Evolutionary conservation across 2,329 filamentous ascomycete genomes (phyloP).

Genomic region (Penicillium sp.): DNA sequence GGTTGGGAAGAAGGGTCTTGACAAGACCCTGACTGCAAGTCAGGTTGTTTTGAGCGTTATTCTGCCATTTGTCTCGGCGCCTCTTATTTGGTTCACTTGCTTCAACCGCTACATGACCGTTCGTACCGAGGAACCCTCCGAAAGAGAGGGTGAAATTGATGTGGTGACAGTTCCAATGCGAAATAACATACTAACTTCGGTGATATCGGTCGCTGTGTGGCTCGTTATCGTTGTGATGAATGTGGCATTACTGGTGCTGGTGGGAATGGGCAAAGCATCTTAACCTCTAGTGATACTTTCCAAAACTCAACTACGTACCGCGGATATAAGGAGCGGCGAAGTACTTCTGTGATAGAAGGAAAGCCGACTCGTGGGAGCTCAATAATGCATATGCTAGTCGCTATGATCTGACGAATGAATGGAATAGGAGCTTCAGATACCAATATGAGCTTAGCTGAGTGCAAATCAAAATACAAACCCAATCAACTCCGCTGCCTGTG

Average conservation of each 20-base stretch:
- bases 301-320: not conserved
- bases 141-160: conserved; percentile 29
- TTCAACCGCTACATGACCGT: conserved; percentile 78
- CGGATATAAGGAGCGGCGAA: not conserved
- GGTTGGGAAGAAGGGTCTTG: conserved; percentile 69
- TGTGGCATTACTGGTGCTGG: conserved; percentile 69
- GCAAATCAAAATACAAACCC: not conserved
- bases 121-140: conserved; percentile 43
- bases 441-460: conserved; percentile 1
- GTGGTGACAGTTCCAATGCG: conserved; percentile 59
- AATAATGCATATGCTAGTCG: not conserved
- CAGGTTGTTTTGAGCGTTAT: conserved; percentile 79
- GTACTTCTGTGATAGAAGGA: not conserved
- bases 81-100: conserved; percentile 82
- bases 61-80: conserved; percentile 77
- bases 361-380: not conserved
- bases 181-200: conserved; percentile 66
- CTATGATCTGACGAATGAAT: not conserved
- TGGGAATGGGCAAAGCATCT: conserved; percentile 54
- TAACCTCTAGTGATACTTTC: not conserved
- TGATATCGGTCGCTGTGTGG: conserved; percentile 66
- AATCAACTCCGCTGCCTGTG: conserved; percentile 21
- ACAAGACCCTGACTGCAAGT: conserved; percentile 68
- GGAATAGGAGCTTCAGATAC: not conserved
- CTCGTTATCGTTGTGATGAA: conserved; percentile 74